These are phyloP conservation scores for Russula ochroleuca DNA, from an alignment of 768 basidiomycete species.

Conservation along the genomic window DNA sequence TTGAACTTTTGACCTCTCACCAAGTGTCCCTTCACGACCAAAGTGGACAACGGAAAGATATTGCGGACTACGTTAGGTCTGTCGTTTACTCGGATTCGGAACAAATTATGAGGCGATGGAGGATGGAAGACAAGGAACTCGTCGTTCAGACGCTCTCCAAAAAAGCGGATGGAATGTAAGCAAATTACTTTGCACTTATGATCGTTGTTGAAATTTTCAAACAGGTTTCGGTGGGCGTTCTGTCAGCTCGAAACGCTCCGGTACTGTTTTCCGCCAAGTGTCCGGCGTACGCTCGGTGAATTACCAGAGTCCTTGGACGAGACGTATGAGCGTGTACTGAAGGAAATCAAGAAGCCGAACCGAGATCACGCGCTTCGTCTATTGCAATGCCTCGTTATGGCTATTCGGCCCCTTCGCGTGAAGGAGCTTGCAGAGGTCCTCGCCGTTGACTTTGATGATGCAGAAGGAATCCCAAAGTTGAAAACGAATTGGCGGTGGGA, in stretches of 20 bases:
- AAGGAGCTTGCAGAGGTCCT: conserved; percentile 11
- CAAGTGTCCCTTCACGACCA: conserved; percentile 1
- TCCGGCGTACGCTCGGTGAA: background rate
- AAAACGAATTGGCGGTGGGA: background rate
- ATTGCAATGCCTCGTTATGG: conserved; percentile 6
- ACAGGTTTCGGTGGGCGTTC: conserved; percentile 8
- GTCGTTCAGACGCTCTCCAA: background rate
- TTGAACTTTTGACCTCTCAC: background rate
- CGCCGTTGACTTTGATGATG: background rate
- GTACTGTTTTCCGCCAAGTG: background rate
- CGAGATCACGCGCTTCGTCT: conserved; percentile 3
- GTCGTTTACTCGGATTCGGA: conserved; percentile 6
- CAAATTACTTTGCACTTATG: too few relatives aligned
- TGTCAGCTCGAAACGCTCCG: conserved; percentile 7
- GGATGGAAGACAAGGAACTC: background rate
- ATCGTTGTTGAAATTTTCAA: background rate
- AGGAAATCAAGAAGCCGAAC: background rate
- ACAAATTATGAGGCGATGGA: background rate
- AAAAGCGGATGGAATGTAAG: conserved; percentile 17
- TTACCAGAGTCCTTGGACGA: background rate
- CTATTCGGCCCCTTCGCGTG: conserved; percentile 3
- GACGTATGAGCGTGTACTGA: conserved; percentile 11
- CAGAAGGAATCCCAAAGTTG: background rate
- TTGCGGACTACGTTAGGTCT: background rate
- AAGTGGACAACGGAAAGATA: conserved; percentile 7